Evolutionary conservation across 192 early-diverging fungal genomes (phyloP), one percentile per base, ranked within the genome.

Genomic region (Jimgerdemannia flammicorona): DNA sequence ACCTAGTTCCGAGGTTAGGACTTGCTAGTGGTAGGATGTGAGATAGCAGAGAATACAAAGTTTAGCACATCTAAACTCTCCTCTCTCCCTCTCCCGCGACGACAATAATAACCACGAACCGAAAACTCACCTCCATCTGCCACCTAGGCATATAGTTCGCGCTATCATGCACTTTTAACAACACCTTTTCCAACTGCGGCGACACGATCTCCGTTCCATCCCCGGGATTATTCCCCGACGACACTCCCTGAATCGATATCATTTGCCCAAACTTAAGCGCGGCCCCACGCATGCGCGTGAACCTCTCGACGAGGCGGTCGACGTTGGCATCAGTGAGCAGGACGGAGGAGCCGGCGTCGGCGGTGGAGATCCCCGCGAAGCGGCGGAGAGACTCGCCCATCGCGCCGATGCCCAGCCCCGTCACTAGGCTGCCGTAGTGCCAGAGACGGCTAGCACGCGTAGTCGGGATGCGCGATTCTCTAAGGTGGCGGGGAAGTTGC

Each of bases 201-300:
- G 97, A 91, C 39, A 98, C 72, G 81, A 89, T 87, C 63, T 85
- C 86, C 41, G 90, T 89, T 0, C 66, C 75, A 8, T 43, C 67
- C 66, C 77, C 74, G 4, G 74, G 75, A 4, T 77, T 80, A 40
- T 79, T 76, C 74, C 17, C 40, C 4, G 17, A n/a, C 14, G 54
- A 3, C 54, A 72, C 86, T 87, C 93, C 93, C 84, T 99, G 98
- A 75, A 99, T 99, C 77, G 93, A 94, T 3, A 99, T 78, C 96
- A 99, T 98, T 80, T 99, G 98, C 4, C 96, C 98, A 44, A 99
- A 87, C 76, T 99, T 99, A 17, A 99, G 82, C 4, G 98, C 98
- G 0, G 98, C 98, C 2, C 98, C 98, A 49, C 98, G 91, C 96
- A 99, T 98, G 44, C 86, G 85, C 0, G 95, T 91, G 18, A 99